Base-by-base conservation (phyloP, 192 early-diverging fungal species). In the Umbelopsis sp. region DNA sequence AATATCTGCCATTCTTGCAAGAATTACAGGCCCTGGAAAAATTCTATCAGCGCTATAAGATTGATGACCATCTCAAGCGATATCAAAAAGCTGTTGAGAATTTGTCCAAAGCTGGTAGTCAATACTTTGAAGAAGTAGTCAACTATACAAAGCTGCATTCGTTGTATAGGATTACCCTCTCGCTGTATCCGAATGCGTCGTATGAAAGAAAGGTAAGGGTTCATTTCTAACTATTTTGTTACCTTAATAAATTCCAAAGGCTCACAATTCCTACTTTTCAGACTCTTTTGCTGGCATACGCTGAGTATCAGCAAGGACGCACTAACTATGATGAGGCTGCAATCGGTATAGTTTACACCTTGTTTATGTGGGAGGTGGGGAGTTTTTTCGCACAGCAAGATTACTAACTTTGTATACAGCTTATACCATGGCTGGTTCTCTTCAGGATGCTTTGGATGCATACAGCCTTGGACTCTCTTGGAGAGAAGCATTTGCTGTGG, bases 1-100 rank as follows among this genome's bases (percentile, higher is more conserved):
- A 99, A 81, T 99, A 97, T 69, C 79, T 99, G 36, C 89, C 95
- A 0, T 96, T 95, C 75, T 81, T 99, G 51, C 83, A 90, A 36
- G 89, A 91, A 54, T 88, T 99, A 36, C 87, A 93, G 26, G 85
- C 85, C 21, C 77, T 95, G n/a, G 83, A 90, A 29, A 84, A 85
- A 44, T 85, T 91, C 56, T 95, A 95, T 71, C 94, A 95, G 69
- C 89, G 90, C 1, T 98, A 85, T 84, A 82, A 79, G 69, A 98
- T 99, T 65, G 94, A 99, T 65, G 91, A 93, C 53, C 89, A 97
- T 78, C 83, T 99, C 21, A 81, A 84, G 9, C 87, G 91, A 54
- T 69, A 82, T 62, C 76, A 78, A n/a, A 85, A 84, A 51, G 96
- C 95, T 0, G 74, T 98, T 0, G 66, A 70, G 12, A 88, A 97